Percentiles rank a stretch among this genome's conserved stretches.
These are phyloP conservation scores for Candolleomyces efflorescens DNA, from an alignment of 768 basidiomycete genomes.

Conservation along the genomic window DNA sequence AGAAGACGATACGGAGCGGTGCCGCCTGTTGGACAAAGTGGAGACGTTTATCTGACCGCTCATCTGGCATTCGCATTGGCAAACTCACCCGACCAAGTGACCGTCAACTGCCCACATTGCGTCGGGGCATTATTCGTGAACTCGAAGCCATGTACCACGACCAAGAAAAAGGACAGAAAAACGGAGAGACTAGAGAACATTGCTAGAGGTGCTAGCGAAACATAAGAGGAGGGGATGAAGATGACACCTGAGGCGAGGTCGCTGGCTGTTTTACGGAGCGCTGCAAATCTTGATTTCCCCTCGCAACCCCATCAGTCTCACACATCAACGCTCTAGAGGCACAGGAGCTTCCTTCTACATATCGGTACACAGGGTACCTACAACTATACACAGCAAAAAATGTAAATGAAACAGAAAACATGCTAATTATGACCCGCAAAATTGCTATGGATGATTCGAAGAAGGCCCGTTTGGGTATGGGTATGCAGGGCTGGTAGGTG, in stretches of 20 bases:
- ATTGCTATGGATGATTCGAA: not conserved
- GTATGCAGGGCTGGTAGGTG: not conserved
- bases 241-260: not conserved
- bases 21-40: constrained; percentile 15
- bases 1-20: constrained; percentile 22
- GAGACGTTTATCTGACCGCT: not conserved
- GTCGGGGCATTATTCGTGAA: constrained; percentile 18
- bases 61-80: not conserved
- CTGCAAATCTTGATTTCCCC: not conserved
- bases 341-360: no score
- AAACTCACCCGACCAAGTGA: constrained; percentile 23
- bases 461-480: not conserved
- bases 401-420: not conserved
- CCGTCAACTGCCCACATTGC: constrained; percentile 20
- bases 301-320: not conserved
- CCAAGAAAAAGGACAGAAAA: not conserved
- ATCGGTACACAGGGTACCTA: not conserved
- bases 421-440: not conserved
- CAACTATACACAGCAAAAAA: not conserved
- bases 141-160: constrained; percentile 13
- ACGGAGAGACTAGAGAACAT: constrained; percentile 3
- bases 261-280: constrained; percentile 4
- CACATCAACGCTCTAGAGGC: not conserved
- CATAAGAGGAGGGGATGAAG: constrained; percentile 9
- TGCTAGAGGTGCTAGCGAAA: constrained; percentile 1